phyloP scores from a whole-genome alignment of 768 basidiomycete genomes.

The Suillus bovinus region DNA sequence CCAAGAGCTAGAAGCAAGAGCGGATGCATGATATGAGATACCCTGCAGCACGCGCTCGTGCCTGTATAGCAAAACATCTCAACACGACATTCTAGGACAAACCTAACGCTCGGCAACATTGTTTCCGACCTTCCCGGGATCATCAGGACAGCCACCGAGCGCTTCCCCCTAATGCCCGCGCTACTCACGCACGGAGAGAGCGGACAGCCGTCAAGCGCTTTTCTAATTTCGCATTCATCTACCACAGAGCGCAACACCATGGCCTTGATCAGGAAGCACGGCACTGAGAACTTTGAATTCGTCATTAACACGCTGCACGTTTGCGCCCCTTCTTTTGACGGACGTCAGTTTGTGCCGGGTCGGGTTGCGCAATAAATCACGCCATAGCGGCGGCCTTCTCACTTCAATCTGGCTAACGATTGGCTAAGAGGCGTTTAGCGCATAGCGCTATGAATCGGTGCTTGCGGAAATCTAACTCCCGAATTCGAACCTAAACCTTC shows the following conservation, averaged over 20 bases:
- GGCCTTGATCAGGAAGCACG: not conserved
- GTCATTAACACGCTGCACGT: not conserved
- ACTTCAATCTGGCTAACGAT: too few relatives aligned
- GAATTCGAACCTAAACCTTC: too few relatives aligned
- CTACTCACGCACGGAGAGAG: too few relatives aligned
- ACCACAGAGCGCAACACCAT: not conserved
- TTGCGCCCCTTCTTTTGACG: not conserved
- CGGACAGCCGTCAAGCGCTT: not conserved
- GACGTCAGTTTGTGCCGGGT: not conserved
- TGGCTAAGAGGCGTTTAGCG: too few relatives aligned
- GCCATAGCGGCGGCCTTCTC: too few relatives aligned
- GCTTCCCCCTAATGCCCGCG: not conserved
- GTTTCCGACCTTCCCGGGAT: not conserved
- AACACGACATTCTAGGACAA: not conserved
- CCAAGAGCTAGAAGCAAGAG: too few relatives aligned
- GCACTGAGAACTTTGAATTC: too few relatives aligned
- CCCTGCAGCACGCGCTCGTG: too few relatives aligned
- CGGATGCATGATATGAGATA: too few relatives aligned
- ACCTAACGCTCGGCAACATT: not conserved
- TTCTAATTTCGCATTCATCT: not conserved
- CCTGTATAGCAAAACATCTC: not conserved
- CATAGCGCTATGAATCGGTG: too few relatives aligned
- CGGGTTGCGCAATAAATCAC: not conserved
- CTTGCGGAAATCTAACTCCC: too few relatives aligned
- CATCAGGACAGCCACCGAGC: not conserved